Percentiles rank a stretch among this genome's conserved stretches.
phyloP scores from a whole-genome alignment of 208 protist species.

The Trypanosoma boissoni region DNA sequence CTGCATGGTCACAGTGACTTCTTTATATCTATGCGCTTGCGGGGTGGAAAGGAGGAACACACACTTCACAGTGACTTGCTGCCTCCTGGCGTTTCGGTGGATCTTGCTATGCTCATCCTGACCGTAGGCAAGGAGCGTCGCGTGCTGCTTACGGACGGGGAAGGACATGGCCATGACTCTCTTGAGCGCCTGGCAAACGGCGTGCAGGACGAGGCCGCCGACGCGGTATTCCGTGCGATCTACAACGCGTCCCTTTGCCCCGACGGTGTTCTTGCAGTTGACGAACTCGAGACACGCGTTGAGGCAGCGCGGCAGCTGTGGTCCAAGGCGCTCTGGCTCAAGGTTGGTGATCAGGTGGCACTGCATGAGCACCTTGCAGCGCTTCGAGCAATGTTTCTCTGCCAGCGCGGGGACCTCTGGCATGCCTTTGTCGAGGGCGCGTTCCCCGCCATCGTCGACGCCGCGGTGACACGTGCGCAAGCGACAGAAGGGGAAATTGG shows the following conservation, averaged over 20 bases:
- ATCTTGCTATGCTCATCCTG: conserved; percentile 63
- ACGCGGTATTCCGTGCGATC: conserved; percentile 70
- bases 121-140: conserved; percentile 68
- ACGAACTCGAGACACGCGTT: conserved; percentile 70
- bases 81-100: conserved; percentile 52
- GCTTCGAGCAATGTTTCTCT: conserved; percentile 73
- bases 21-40: conserved; percentile 49
- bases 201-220: conserved; percentile 72
- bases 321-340: conserved; percentile 74
- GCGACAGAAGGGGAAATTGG: conserved; percentile 18
- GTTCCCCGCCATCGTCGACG: conserved; percentile 31
- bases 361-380: conserved; percentile 45
- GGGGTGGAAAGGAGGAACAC: conserved; percentile 41
- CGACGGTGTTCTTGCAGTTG: conserved; percentile 47
- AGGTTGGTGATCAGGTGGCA: conserved; percentile 32
- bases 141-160: conserved; percentile 42
- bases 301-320: conserved; percentile 65
- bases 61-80: conserved; percentile 58
- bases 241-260: conserved; percentile 63
- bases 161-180: conserved; percentile 45
- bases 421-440: conserved; percentile 63
- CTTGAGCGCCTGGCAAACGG: conserved; percentile 71
- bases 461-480: conserved; percentile 3
- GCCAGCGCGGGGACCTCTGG: conserved; percentile 82
- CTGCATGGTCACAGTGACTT: conserved; percentile 72